Percentiles rank a stretch among this genome's conserved stretches.
Evolutionary conservation across 257 asterid genomes (phyloP).

Genomic region (Primulina eburnea): DNA sequence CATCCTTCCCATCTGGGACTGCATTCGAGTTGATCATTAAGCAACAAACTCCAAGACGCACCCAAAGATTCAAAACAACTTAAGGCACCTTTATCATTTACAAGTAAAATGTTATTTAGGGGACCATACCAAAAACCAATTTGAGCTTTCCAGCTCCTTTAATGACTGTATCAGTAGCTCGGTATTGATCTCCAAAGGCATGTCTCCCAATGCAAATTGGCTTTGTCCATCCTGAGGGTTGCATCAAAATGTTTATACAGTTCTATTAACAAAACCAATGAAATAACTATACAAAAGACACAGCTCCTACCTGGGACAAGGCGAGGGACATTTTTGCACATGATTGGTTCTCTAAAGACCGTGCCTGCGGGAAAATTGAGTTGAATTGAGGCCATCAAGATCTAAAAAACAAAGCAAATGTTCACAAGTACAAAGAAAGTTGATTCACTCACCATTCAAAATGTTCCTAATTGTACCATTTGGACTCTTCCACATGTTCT

Average conservation of each 20-base stretch:
- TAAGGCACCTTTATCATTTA: background rate
- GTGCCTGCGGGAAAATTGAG: conserved; percentile 54
- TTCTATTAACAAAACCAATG: conserved; percentile 11
- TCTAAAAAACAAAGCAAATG: too few species aligned
- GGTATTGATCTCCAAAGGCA: conserved; percentile 97
- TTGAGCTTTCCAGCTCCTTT: conserved; percentile 95
- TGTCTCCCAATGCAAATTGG: conserved; percentile 99
- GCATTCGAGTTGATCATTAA: conserved; percentile 21
- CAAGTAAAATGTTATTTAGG: background rate
- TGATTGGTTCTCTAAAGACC: conserved; percentile 93
- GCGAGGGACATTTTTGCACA: conserved; percentile 90
- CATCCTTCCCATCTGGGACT: conserved; percentile 89
- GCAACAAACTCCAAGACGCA: conserved; percentile 7
- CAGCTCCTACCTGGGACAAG: conserved; percentile 72
- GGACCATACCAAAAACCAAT: conserved; percentile 74
- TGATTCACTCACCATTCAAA: conserved; percentile 64
- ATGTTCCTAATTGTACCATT: conserved; percentile 98
- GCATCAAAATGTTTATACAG: conserved; percentile 17
- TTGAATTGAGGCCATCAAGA: conserved; percentile 7
- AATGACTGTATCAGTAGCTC: conserved; percentile 91
- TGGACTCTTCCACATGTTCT: conserved; percentile 95
- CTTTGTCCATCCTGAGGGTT: conserved; percentile 83
- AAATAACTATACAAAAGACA: conserved; percentile 6
- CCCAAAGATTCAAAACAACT: background rate
- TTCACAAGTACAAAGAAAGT: background rate